These are phyloP conservation scores for Boletus bicolor DNA, from an alignment of 768 basidiomycete species.

Conservation along the genomic window DNA sequence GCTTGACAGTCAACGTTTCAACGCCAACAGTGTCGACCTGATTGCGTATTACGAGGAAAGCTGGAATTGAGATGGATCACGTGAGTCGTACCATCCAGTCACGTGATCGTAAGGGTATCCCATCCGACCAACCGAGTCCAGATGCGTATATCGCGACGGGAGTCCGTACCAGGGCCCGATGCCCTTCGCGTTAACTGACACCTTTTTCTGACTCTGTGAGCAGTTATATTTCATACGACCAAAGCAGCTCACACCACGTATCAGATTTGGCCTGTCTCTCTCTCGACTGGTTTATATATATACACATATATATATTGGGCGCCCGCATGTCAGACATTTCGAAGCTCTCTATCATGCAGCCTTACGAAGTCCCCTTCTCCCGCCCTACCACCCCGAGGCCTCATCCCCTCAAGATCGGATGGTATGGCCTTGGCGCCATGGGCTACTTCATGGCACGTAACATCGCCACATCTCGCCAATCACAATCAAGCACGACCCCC, in stretches of 20 bases:
- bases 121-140: neutral
- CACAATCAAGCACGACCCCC: constrained; percentile 42
- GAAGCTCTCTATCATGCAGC: constrained; percentile 9
- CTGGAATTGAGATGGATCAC: constrained; percentile 6
- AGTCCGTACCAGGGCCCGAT: neutral
- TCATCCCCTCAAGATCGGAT: constrained; percentile 42
- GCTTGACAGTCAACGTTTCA: constrained; percentile 1
- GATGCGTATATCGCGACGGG: neutral
- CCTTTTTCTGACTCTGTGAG: neutral
- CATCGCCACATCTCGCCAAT: constrained; percentile 53
- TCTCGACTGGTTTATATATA: neutral
- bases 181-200: neutral
- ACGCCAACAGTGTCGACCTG: neutral
- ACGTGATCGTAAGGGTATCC: constrained; percentile 1
- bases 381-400: constrained; percentile 52
- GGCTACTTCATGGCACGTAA: constrained; percentile 78
- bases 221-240: neutral
- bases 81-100: constrained; percentile 4
- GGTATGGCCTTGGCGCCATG: constrained; percentile 58
- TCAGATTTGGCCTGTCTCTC: neutral
- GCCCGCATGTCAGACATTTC: constrained; percentile 3
- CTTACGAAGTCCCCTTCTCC: constrained; percentile 47
- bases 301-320: constrained; percentile 1
- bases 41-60: neutral
- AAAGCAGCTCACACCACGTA: neutral